Conservation (phyloP, 2,329 filamentous ascomycete species). For the Cordyceps farinosa region DNA sequence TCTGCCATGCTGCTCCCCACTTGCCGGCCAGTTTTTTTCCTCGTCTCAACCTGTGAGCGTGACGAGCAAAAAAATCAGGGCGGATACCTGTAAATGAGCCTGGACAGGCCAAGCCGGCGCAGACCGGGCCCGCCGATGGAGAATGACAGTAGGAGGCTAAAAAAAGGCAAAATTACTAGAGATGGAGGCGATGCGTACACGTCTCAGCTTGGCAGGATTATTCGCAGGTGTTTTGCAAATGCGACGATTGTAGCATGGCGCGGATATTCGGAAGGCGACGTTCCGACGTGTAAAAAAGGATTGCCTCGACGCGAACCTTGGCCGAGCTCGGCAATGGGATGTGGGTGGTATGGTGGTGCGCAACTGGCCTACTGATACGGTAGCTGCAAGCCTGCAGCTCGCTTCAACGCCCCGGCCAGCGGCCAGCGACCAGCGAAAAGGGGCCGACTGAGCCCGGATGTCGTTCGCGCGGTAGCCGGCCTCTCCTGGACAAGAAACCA, state of each 20-base stretch:
- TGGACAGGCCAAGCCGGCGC: not conserved
- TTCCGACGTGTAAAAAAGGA: not conserved
- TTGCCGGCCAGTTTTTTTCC: not conserved
- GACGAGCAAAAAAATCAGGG: not conserved
- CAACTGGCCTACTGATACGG: not conserved
- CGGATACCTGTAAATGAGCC: not conserved
- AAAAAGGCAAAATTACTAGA: too few species aligned
- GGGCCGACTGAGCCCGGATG: not conserved
- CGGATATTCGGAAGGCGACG: not conserved
- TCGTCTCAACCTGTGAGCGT: not conserved
- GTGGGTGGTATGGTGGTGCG: not conserved
- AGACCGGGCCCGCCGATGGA: not conserved
- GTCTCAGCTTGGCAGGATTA: not conserved
- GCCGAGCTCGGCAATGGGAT: not conserved
- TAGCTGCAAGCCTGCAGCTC: not conserved
- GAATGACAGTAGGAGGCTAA: not conserved
- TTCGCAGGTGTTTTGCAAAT: not conserved
- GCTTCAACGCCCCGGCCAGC: not conserved
- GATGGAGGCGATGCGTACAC: not conserved
- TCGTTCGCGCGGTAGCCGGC: constrained; percentile 9
- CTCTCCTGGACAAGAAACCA: not conserved
- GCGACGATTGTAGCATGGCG: not conserved
- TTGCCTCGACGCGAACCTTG: not conserved
- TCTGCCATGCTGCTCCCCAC: constrained; percentile 8
- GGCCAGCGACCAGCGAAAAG: not conserved